phyloP scores from a whole-genome alignment of 305 asterid species.

The Solanum hybrid region DNA sequence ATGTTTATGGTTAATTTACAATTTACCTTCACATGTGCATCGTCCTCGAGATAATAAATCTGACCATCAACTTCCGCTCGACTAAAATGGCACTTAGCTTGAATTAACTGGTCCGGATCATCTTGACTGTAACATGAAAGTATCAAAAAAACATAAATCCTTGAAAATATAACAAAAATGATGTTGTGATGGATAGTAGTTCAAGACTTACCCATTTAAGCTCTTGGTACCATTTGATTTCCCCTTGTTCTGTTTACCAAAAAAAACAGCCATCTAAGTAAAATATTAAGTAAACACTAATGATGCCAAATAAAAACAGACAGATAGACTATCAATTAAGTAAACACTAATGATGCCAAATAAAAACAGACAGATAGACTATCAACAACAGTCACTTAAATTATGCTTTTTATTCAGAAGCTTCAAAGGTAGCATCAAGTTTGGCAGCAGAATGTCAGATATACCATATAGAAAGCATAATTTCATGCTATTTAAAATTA shows the following conservation, averaged over 20 bases:
- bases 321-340: background rate
- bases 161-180: background rate
- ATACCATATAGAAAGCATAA: background rate
- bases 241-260: background rate
- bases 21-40: conserved; percentile 43
- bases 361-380: background rate
- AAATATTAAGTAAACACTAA: background rate
- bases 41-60: conserved; percentile 40
- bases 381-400: background rate
- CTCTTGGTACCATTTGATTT: background rate
- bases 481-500: background rate
- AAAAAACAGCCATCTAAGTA: background rate
- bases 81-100: conserved; percentile 38
- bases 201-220: background rate
- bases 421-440: background rate
- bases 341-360: background rate
- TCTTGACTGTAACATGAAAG: background rate
- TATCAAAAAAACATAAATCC: background rate
- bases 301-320: background rate
- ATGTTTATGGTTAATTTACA: background rate
- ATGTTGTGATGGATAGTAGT: background rate
- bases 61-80: conserved; percentile 39
- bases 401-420: background rate
- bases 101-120: background rate
- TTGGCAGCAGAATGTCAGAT: background rate